phyloP scores from a whole-genome alignment of 1,284 basidiomycete genomes.

The Termitomyces sp. region DNA sequence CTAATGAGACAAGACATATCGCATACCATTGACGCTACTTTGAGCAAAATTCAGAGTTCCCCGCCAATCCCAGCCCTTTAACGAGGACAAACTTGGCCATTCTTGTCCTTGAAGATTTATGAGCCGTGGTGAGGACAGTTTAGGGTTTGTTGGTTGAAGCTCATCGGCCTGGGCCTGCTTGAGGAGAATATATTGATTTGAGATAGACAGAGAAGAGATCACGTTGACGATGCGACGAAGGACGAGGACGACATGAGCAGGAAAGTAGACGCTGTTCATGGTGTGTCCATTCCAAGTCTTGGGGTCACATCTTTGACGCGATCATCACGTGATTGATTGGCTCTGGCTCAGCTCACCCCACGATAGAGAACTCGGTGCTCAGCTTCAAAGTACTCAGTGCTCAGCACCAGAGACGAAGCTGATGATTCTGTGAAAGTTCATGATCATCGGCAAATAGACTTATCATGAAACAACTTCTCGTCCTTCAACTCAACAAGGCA shows the following conservation, averaged over 20 bases:
- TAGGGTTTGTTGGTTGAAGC: slow-evolving; percentile 7
- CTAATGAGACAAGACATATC: neutral
- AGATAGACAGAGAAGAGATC: slow-evolving; percentile 60
- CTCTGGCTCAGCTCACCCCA: neutral
- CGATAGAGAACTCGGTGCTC: no score
- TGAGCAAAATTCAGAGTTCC: slow-evolving; percentile 1
- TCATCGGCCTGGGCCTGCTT: slow-evolving; percentile 22
- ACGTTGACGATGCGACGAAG: slow-evolving; percentile 63
- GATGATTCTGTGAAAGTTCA: neutral
- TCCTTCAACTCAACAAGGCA: neutral
- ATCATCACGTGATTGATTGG: slow-evolving; percentile 6
- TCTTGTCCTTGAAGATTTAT: slow-evolving; percentile 12
- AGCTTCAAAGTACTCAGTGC: no score
- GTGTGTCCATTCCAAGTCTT: slow-evolving; percentile 8
- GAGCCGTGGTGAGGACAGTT: neutral
- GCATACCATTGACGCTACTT: slow-evolving; percentile 7
- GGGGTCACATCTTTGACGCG: slow-evolving; percentile 9
- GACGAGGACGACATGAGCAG: slow-evolving; percentile 50
- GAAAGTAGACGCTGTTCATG: slow-evolving; percentile 46
- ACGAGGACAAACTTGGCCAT: slow-evolving; percentile 27
- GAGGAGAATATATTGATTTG: slow-evolving; percentile 52
- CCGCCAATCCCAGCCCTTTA: slow-evolving; percentile 16
- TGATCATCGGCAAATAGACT: neutral
- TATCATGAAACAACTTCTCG: no score
- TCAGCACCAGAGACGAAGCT: neutral